Evolutionary conservation across 768 basidiomycete genomes (phyloP).

Genomic region (Asterophora parasitica): DNA sequence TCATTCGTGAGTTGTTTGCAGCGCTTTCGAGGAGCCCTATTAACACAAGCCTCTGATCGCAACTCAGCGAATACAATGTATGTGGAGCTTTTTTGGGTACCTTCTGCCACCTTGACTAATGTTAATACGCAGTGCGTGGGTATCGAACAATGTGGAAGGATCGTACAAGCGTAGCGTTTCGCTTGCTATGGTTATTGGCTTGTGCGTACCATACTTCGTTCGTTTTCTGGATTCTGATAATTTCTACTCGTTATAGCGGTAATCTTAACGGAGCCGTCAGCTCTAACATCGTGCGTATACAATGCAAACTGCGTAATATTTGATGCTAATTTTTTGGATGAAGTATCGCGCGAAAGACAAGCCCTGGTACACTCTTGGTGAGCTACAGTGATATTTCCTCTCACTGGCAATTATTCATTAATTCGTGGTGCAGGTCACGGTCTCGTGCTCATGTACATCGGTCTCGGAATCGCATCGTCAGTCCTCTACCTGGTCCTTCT

Average conservation of each 20-base stretch:
- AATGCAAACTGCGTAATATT: neutral
- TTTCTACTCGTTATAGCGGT: constrained; percentile 41
- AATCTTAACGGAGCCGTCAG: constrained; percentile 76
- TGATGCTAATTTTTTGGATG: neutral
- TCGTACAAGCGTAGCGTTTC: constrained; percentile 72
- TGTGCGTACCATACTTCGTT: constrained; percentile 31
- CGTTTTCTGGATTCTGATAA: neutral
- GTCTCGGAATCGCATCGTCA: constrained; percentile 51
- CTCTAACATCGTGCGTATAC: constrained; percentile 59
- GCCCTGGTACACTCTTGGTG: constrained; percentile 62
- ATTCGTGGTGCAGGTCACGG: constrained; percentile 19
- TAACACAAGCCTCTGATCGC: neutral
- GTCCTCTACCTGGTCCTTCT: constrained; percentile 37
- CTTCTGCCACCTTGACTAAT: neutral
- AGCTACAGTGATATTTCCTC: constrained; percentile 1
- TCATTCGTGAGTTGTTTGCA: constrained; percentile 47
- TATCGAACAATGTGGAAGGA: constrained; percentile 71
- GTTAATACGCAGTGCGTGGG: constrained; percentile 39
- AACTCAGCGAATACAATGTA: constrained; percentile 56
- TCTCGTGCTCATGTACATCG: constrained; percentile 70
- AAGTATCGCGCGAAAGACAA: constrained; percentile 61
- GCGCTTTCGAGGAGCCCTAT: neutral
- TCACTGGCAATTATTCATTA: neutral
- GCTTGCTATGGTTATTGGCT: constrained; percentile 64
- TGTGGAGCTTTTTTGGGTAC: constrained; percentile 10